A percentile compares a stretch with the other conserved stretches of the same genome.
These are phyloP conservation scores for Naganishia vishniacii DNA, from an alignment of 768 basidiomycete genomes.

Conservation along the genomic window DNA sequence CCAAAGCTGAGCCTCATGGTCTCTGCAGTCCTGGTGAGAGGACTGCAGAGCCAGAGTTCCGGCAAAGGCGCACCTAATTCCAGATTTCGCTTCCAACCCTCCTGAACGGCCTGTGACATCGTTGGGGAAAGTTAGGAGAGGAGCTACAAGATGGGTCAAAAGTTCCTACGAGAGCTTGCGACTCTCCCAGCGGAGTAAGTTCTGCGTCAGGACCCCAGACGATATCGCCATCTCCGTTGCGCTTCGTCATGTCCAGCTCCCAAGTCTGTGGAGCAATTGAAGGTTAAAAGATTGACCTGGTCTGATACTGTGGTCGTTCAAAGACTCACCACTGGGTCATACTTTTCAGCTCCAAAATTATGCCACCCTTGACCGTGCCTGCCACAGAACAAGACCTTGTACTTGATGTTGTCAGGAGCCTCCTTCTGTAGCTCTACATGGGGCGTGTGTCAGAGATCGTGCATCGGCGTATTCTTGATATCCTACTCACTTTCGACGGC, in stretches of 20 bases:
- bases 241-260: conserved; percentile 41
- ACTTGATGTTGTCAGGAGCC: conserved; percentile 36
- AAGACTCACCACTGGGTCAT: conserved; percentile 42
- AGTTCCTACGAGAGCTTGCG: conserved; percentile 42
- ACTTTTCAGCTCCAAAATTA: conserved; percentile 38
- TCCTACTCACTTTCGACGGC: neutral
- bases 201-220: conserved; percentile 48
- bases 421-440: conserved; percentile 21
- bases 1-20: conserved; percentile 44
- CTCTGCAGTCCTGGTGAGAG: conserved; percentile 42
- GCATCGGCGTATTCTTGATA: neutral
- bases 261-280: conserved; percentile 42
- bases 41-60: conserved; percentile 36
- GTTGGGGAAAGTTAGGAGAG: too few relatives aligned
- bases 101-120: conserved; percentile 15
- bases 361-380: conserved; percentile 47
- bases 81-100: conserved; percentile 28
- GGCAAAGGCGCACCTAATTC: conserved; percentile 24
- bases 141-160: too few relatives aligned
- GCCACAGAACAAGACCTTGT: conserved; percentile 46
- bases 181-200: conserved; percentile 39
- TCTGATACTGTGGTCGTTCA: too few relatives aligned
- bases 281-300: too few relatives aligned
- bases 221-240: conserved; percentile 38
- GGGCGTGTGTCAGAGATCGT: neutral